Conservation (phyloP, 1,139 yeast genomes). For the Eremothecium coryli region DNA sequence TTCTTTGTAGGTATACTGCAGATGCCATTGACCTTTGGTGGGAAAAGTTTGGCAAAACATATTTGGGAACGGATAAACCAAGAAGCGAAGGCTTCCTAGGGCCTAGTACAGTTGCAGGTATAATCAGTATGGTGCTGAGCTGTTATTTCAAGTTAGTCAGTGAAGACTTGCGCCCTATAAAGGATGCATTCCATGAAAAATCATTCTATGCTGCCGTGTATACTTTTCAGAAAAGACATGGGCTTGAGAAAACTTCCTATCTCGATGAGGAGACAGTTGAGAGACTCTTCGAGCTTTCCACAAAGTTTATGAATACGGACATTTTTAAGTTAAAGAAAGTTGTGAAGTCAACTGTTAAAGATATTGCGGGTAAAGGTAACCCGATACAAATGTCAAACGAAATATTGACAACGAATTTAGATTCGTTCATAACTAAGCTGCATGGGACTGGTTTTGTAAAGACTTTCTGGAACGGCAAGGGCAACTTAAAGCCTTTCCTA, state of each 20-base stretch:
- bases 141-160: constrained; percentile 57
- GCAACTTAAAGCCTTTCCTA: constrained; percentile 17
- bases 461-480: constrained; percentile 43
- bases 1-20: constrained; percentile 69
- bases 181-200: constrained; percentile 77
- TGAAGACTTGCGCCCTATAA: constrained; percentile 74
- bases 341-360: constrained; percentile 69
- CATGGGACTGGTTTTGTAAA: constrained; percentile 38
- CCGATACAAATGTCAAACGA: constrained; percentile 37
- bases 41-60: constrained; percentile 60
- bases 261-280: constrained; percentile 58
- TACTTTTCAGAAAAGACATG: constrained; percentile 62
- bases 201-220: constrained; percentile 51
- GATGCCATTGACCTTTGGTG: constrained; percentile 75
- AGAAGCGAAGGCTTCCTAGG: constrained; percentile 47
- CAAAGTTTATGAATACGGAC: constrained; percentile 41
- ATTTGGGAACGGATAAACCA: constrained; percentile 35
- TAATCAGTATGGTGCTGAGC: constrained; percentile 60
- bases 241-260: constrained; percentile 46
- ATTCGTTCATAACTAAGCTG: constrained; percentile 35
- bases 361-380: constrained; percentile 38
- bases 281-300: constrained; percentile 50
- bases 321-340: constrained; percentile 56
- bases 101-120: constrained; percentile 52
- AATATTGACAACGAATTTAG: constrained; percentile 44